Percentiles rank a stretch among this genome's conserved stretches.
Conservation (phyloP, 2,329 filamentous ascomycete species). For the Hirsutella rhossiliensis region DNA sequence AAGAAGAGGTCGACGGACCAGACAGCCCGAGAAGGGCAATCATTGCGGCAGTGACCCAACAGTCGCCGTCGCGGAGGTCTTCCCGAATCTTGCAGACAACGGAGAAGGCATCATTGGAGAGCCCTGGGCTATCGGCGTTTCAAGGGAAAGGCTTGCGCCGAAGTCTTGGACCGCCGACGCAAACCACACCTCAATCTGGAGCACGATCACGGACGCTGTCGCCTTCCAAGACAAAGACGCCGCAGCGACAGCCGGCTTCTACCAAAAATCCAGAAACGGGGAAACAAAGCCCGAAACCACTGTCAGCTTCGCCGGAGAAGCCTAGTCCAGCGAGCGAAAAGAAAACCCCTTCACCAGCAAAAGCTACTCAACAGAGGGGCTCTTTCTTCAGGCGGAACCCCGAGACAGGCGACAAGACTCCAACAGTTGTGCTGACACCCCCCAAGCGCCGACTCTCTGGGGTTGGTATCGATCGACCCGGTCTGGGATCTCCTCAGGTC, state of each 20-base stretch:
- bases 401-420: conserved; percentile 44
- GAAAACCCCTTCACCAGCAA: conserved; percentile 7
- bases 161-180: conserved; percentile 27
- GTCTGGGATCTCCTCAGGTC: conserved; percentile 65
- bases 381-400: conserved; percentile 41
- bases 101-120: conserved; percentile 27
- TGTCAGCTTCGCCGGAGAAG: conserved; percentile 4
- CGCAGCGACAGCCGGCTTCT: conserved; percentile 1
- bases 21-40: conserved; percentile 29
- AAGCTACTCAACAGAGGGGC: conserved; percentile 14
- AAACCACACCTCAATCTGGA: conserved; percentile 7
- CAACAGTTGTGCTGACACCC: conserved; percentile 47
- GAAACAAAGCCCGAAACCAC: conserved; percentile 2
- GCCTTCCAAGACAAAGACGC: conserved; percentile 6
- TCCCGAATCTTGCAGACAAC: conserved; percentile 15
- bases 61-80: conserved; percentile 7
- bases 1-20: conserved; percentile 41
- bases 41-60: conserved; percentile 12
- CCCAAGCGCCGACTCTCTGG: conserved; percentile 46
- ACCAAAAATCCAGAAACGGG: background rate
- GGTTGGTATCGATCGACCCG: conserved; percentile 55
- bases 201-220: conserved; percentile 5
- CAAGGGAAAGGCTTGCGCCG: conserved; percentile 35
- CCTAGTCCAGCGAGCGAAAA: conserved; percentile 3
- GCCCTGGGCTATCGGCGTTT: conserved; percentile 42